These are phyloP conservation scores for Epichloe coenophiala DNA, from an alignment of 2,329 filamentous ascomycete genomes.

Conservation along the genomic window DNA sequence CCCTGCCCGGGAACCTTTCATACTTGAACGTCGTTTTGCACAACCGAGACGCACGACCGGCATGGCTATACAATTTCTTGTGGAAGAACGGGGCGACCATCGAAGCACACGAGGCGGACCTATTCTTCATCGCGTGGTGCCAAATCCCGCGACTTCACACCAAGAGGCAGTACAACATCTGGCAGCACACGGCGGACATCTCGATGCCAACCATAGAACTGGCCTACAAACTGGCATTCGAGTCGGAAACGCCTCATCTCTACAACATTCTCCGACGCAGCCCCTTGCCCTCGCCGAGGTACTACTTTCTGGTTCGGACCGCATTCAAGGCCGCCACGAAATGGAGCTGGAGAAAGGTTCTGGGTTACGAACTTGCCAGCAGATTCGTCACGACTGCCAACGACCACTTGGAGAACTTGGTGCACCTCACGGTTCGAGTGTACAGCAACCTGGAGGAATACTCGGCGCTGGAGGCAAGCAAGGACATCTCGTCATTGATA, in stretches of 20 bases:
- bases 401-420: background rate
- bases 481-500: background rate
- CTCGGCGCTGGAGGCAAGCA: background rate
- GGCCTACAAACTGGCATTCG: background rate
- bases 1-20: background rate
- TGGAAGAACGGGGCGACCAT: background rate
- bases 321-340: background rate
- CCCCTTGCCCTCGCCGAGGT: background rate
- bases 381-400: rapidly evolving
- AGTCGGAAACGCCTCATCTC: background rate
- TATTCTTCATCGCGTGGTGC: background rate
- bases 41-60: background rate
- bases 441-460: background rate
- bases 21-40: background rate
- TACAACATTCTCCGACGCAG: background rate
- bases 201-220: background rate
- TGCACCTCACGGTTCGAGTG: background rate
- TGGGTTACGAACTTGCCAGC: background rate
- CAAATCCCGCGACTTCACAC: background rate
- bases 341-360: background rate
- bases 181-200: background rate
- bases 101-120: background rate
- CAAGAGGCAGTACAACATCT: background rate
- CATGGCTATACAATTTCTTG: background rate
- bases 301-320: background rate